Evolutionary conservation across 2,329 filamentous ascomycete genomes (phyloP).

Genomic region (Exophiala sp.): DNA sequence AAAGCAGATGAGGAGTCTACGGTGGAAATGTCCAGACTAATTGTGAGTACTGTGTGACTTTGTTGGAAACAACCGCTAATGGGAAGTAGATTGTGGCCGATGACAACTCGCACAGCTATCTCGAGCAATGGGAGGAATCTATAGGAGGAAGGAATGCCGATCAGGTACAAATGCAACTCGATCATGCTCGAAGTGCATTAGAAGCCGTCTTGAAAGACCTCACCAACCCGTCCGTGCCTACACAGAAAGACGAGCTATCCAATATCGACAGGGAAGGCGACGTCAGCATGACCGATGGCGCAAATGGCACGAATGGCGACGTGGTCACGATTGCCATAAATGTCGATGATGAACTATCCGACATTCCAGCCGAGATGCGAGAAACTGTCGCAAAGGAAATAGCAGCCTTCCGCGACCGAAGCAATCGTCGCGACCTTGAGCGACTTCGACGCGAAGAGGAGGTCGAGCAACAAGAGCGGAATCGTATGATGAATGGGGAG

Average conservation of each 20-base stretch:
- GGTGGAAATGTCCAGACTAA: conserved; percentile 60
- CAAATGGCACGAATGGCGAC: conserved; percentile 50
- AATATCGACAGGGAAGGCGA: conserved; percentile 64
- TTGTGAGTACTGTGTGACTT: conserved; percentile 46
- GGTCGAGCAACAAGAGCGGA: conserved; percentile 79
- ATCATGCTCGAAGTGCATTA: conserved; percentile 66
- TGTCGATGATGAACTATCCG: conserved; percentile 87
- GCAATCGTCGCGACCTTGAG: conserved; percentile 82
- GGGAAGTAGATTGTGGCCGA: conserved; percentile 63
- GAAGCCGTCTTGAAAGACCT: conserved; percentile 67
- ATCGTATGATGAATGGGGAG: conserved; percentile 58
- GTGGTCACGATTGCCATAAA: conserved; percentile 87
- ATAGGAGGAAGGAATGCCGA: conserved; percentile 61
- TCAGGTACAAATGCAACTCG: conserved; percentile 63
- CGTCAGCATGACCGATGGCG: conserved; percentile 53
- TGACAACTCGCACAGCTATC: conserved; percentile 74
- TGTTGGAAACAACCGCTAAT: conserved; percentile 5
- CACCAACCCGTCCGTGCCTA: conserved; percentile 60
- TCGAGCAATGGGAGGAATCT: conserved; percentile 73
- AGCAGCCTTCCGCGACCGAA: conserved; percentile 86
- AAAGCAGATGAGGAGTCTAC: conserved; percentile 35
- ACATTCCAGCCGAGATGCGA: conserved; percentile 94
- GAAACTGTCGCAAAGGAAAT: conserved; percentile 94
- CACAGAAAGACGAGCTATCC: conserved; percentile 43
- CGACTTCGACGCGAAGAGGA: conserved; percentile 86